A percentile compares a stretch with the other conserved stretches of the same genome.
Conservation (phyloP, 306 rosid species). For the Pterocarpus santalinus region DNA sequence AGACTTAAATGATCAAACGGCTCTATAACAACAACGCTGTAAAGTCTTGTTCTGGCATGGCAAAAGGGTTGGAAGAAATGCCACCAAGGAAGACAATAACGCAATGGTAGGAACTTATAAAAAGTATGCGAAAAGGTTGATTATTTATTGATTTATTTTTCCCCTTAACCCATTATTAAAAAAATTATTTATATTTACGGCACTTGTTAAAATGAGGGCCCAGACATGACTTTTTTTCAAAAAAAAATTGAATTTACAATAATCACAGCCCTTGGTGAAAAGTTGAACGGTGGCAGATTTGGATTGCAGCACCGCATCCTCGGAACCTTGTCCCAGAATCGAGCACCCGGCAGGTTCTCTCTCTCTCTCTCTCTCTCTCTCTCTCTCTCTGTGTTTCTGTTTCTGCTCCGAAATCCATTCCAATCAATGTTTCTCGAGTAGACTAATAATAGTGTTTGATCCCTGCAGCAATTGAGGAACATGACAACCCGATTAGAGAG, state of each 20-base stretch:
- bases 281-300: not conserved
- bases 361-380: no score
- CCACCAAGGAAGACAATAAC: not conserved
- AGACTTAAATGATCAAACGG: no score
- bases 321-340: not conserved
- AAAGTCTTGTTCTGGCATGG: no score
- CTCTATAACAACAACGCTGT: no score
- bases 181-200: no score
- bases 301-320: not conserved
- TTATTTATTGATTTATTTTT: no score
- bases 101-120: not conserved
- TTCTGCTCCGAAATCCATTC: not conserved
- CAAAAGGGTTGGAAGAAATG: not conserved
- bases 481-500: slow-evolving; percentile 66
- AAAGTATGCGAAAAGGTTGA: no score
- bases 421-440: not conserved
- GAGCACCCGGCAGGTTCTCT: not conserved
- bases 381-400: not conserved
- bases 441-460: not conserved
- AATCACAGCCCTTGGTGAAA: not conserved
- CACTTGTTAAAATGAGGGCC: no score
- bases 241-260: no score
- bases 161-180: no score
- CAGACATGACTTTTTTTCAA: no score
- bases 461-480: not conserved